phyloP scores from a whole-genome alignment of 2,329 filamentous ascomycete species.

The Aspergillus flavus region DNA sequence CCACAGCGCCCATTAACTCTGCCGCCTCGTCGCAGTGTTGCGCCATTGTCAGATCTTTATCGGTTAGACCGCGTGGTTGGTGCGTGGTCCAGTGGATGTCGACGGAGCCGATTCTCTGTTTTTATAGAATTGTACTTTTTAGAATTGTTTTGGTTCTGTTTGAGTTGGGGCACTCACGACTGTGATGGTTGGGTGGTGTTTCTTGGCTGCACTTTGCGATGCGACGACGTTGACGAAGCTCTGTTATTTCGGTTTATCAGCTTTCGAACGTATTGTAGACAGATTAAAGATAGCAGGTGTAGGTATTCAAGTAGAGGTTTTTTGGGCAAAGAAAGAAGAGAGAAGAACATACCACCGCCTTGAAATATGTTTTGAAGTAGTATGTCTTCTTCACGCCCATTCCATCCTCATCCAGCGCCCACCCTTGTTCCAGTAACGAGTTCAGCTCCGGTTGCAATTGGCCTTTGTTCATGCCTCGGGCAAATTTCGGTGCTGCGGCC shows the following conservation, averaged over 20 bases:
- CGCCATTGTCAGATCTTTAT: slow-evolving; percentile 41
- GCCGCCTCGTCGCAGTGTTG: slow-evolving; percentile 41
- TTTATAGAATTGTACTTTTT: not conserved
- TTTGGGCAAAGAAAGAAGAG: not conserved
- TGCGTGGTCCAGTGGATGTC: slow-evolving; percentile 46
- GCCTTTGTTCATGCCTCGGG: slow-evolving; percentile 32
- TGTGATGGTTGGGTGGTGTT: slow-evolving; percentile 44
- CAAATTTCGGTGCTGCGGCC: slow-evolving; percentile 27
- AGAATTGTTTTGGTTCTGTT: slow-evolving; percentile 8
- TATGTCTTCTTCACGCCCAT: slow-evolving; percentile 42
- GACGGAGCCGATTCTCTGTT: slow-evolving; percentile 40
- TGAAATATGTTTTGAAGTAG: slow-evolving; percentile 43
- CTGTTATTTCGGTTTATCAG: slow-evolving; percentile 19
- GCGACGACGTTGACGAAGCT: slow-evolving; percentile 42
- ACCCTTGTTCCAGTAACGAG: slow-evolving; percentile 32
- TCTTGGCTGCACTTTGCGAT: slow-evolving; percentile 39
- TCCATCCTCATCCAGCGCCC: slow-evolving; percentile 36
- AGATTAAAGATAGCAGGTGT: not conserved
- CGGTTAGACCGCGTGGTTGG: slow-evolving; percentile 40
- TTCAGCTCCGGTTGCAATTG: slow-evolving; percentile 28
- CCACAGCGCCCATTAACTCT: slow-evolving; percentile 35
- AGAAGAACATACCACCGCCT: slow-evolving; percentile 36
- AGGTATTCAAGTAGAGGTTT: not conserved
- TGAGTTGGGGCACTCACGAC: slow-evolving; percentile 25
- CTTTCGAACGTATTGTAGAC: not conserved